Conservation (phyloP, 2,329 filamentous ascomycete genomes). For the Rhynchosporium agropyri region DNA sequence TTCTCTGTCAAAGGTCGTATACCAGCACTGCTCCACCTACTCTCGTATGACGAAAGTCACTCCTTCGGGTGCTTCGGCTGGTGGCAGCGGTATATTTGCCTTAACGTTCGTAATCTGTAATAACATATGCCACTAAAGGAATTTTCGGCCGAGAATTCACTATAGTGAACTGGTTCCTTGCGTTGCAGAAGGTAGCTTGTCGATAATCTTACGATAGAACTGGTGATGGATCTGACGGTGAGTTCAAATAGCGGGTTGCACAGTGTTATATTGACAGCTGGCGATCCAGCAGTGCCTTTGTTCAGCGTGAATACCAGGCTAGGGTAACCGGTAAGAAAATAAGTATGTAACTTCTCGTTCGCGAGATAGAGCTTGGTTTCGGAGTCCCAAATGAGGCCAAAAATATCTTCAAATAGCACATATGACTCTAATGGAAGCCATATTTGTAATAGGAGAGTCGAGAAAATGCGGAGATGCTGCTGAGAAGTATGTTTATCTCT, state of each 20-base stretch:
- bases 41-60: constrained; percentile 19
- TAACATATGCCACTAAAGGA: constrained; percentile 44
- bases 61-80: background rate
- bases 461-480: constrained; percentile 40
- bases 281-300: constrained; percentile 33
- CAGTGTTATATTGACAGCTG: constrained; percentile 40
- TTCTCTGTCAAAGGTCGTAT: constrained; percentile 14
- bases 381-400: constrained; percentile 44
- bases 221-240: constrained; percentile 34
- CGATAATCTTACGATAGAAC: constrained; percentile 37
- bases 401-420: constrained; percentile 41
- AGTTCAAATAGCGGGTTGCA: constrained; percentile 46
- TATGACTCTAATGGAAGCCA: constrained; percentile 45
- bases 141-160: constrained; percentile 45
- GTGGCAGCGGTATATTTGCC: constrained; percentile 36
- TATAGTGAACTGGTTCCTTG: constrained; percentile 41
- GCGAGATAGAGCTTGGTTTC: constrained; percentile 43
- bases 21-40: background rate
- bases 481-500: constrained; percentile 25
- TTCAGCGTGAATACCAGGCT: constrained; percentile 43
- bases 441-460: constrained; percentile 46
- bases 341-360: constrained; percentile 31
- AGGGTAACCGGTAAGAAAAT: constrained; percentile 38
- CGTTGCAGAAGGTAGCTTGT: constrained; percentile 44
- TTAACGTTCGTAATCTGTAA: constrained; percentile 45